phyloP scores from a whole-genome alignment of 306 rosid genomes.

The Sindora glabra region DNA sequence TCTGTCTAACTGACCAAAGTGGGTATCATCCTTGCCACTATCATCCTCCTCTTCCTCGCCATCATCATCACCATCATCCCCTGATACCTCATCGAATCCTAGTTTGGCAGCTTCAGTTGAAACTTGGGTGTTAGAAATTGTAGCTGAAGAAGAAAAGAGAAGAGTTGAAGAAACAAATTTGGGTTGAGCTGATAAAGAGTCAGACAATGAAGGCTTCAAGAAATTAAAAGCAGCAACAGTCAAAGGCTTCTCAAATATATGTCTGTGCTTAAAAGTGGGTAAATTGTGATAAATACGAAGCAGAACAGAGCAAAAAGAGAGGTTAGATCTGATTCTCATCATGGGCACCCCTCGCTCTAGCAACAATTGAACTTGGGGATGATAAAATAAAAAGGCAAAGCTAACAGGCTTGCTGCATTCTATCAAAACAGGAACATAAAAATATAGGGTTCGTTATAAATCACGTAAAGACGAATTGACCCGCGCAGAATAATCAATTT shows the following conservation, averaged over 20 bases:
- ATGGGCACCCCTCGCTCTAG: slow-evolving; percentile 1
- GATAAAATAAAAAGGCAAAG: background rate
- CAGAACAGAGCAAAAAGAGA: slow-evolving; percentile 21
- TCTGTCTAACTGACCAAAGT: slow-evolving; percentile 11
- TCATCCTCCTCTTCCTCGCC: background rate
- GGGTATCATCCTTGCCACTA: slow-evolving; percentile 9
- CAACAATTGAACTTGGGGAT: background rate
- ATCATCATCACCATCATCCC: background rate
- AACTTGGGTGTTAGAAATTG: slow-evolving; percentile 3
- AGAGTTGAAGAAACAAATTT: slow-evolving; percentile 8
- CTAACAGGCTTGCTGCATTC: background rate
- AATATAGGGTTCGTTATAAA: too few relatives aligned
- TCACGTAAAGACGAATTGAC: too few relatives aligned
- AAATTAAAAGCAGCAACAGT: slow-evolving; percentile 13
- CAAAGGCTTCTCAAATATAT: slow-evolving; percentile 9
- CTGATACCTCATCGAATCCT: slow-evolving; percentile 1
- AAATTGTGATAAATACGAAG: slow-evolving; percentile 9
- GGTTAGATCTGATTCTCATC: slow-evolving; percentile 28
- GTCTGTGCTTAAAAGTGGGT: background rate
- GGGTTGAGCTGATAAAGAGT: background rate
- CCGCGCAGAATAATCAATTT: too few relatives aligned
- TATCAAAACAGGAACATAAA: too few relatives aligned
- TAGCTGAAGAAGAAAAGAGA: slow-evolving; percentile 20
- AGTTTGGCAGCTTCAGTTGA: slow-evolving; percentile 6
- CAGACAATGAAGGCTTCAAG: slow-evolving; percentile 8